Evolutionary conservation across 2,329 filamentous ascomycete species (phyloP), one percentile per base, ranked within the genome.

Genomic region (Coleophoma cylindrospora): DNA sequence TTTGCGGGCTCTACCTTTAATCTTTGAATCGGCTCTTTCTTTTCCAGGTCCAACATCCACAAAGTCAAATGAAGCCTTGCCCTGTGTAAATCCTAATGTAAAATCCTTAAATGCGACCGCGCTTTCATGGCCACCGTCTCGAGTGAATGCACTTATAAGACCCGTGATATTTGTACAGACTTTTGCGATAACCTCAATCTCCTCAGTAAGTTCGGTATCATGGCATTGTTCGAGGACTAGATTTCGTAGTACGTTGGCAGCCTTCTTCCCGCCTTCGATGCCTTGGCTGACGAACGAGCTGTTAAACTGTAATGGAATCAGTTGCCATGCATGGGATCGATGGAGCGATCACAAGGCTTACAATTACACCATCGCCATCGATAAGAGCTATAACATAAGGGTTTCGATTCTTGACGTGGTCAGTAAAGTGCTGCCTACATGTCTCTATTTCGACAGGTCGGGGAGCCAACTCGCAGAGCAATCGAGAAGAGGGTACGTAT

Each of bases 301-400:
- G 61, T 79, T 74, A 63, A 86, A 86, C 80, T 85, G 60, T 14
- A 44, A 40, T 54, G 41, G 50, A 50, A 52, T 50, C 47, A 50
- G 54, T 47, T 52, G 50, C 47, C 14, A 47, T 36, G 45, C 19
- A 48, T 40, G 50, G 40, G 46, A 36, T 46, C 60, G 61, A 48
- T 58, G 48, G 3, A 37, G 47, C 40, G 12, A 8, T 14, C 22
- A 41, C 47, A 19, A 17, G 17, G 56, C 72, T 64, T 61, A 84
- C 81, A 64, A 84, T 68, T 51, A 84, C 71, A 41, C 80, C 79
- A 63, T 86, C 77, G 36, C 81, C 83, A 62, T 86, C 83, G 57
- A 86, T 76, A 56, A 84, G 62, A 37, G 83, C 73, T 55, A 80
- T 65, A 59, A 84, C 70, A 63, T 86, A 86, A 38, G 76, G 72